Conservation (phyloP, 2,329 filamentous ascomycete species). For the Knufia petricola region DNA sequence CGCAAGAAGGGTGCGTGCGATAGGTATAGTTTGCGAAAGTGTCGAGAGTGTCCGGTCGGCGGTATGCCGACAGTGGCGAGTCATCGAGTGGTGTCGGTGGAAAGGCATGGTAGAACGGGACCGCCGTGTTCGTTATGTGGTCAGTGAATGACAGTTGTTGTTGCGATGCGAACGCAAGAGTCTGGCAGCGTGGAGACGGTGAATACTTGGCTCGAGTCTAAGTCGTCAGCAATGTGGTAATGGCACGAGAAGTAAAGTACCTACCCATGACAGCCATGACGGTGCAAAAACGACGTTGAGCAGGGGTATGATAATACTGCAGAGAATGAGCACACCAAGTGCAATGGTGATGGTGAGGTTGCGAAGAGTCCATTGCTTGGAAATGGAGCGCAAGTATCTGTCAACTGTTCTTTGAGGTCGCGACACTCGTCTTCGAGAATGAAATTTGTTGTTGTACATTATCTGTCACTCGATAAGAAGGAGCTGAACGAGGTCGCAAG, state of each 20-base stretch:
- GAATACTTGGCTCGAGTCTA: no score
- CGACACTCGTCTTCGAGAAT: neutral
- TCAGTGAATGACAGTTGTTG: no score
- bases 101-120: conserved; percentile 12
- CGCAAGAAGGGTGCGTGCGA: conserved; percentile 30
- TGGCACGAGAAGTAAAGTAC: neutral
- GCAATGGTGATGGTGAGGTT: neutral
- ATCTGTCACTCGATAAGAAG: no score
- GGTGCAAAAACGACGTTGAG: neutral
- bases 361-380: neutral
- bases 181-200: neutral
- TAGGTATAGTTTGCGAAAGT: conserved; percentile 36
- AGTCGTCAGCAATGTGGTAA: neutral
- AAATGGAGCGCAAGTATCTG: neutral
- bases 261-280: neutral
- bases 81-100: conserved; percentile 22
- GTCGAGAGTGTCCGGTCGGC: conserved; percentile 27
- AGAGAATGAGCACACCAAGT: neutral
- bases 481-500: no score
- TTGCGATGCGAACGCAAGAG: neutral
- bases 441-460: neutral
- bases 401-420: neutral
- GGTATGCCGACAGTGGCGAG: conserved; percentile 16
- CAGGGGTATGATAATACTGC: neutral
- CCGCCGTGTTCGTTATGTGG: no score